phyloP scores from a whole-genome alignment of 768 basidiomycete species.

The Suillus paluster region DNA sequence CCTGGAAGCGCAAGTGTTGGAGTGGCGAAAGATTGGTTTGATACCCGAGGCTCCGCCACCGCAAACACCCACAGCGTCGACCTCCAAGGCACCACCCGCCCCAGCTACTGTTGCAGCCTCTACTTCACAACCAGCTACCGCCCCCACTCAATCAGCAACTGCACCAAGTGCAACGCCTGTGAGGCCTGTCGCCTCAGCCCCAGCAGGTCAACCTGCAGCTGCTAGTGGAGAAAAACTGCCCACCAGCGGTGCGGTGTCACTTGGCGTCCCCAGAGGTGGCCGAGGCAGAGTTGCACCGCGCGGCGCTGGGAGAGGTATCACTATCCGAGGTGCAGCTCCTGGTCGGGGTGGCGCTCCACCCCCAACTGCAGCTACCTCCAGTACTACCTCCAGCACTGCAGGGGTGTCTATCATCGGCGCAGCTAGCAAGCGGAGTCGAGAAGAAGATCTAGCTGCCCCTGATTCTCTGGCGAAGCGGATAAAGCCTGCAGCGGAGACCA shows the following conservation, averaged over 20 bases:
- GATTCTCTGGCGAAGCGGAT: conserved; percentile 70
- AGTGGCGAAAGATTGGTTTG: conserved; percentile 56
- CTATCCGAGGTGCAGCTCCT: conserved; percentile 36
- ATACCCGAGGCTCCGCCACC: conserved; percentile 42
- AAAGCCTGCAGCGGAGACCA: conserved; percentile 49
- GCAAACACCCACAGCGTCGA: conserved; percentile 21
- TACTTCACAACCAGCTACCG: conserved; percentile 19
- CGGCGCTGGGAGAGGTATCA: conserved; percentile 39
- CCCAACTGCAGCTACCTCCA: conserved; percentile 28
- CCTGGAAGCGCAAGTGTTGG: conserved; percentile 64
- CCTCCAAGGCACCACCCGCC: conserved; percentile 10
- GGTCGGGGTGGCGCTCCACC: conserved; percentile 24
- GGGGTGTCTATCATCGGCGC: conserved; percentile 68
- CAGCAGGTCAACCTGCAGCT: conserved; percentile 25
- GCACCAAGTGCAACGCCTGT: conserved; percentile 18
- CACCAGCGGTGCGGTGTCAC: conserved; percentile 31
- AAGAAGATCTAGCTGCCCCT: conserved; percentile 52
- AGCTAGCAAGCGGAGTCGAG: conserved; percentile 65
- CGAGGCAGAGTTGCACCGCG: conserved; percentile 32
- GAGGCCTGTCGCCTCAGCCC: conserved; percentile 27
- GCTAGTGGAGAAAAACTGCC: conserved; percentile 36
- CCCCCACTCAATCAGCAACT: conserved; percentile 19
- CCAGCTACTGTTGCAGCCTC: conserved; percentile 18
- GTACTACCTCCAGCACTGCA: too few species aligned
- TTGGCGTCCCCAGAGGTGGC: conserved; percentile 21